Percentiles rank a stretch among this genome's conserved stretches.
Evolutionary conservation across 495 filamentous ascomycete species (phyloP).

Genomic region (Bacidia rubella): DNA sequence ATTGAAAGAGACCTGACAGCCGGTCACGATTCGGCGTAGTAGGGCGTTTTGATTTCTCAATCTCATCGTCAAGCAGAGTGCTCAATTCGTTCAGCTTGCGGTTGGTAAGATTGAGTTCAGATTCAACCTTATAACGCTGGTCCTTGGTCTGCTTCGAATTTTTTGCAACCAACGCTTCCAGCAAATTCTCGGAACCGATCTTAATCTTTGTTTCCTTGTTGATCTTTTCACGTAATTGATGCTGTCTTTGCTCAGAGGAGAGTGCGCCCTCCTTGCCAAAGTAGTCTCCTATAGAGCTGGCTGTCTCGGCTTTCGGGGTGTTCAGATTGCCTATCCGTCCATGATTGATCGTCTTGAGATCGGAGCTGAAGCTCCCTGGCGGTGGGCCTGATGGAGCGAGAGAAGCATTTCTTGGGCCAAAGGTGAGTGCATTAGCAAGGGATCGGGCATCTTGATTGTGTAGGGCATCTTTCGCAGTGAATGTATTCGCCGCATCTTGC

Average conservation of each 20-base stretch:
- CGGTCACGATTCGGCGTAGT: constrained; percentile 55
- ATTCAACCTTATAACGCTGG: constrained; percentile 74
- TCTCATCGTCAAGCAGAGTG: constrained; percentile 64
- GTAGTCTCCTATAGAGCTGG: constrained; percentile 40
- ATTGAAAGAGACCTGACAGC: constrained; percentile 54
- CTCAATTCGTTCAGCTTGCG: constrained; percentile 73
- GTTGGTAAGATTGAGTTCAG: constrained; percentile 84
- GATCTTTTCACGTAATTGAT: constrained; percentile 62
- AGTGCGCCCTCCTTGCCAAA: constrained; percentile 42
- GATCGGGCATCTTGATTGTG: constrained; percentile 36
- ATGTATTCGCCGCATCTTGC: constrained; percentile 27
- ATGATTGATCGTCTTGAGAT: constrained; percentile 61
- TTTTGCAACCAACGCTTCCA: constrained; percentile 88
- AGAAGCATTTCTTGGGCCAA: constrained; percentile 48
- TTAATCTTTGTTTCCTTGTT: constrained; percentile 96
- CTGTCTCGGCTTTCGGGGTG: constrained; percentile 54
- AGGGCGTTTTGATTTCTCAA: constrained; percentile 46
- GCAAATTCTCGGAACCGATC: constrained; percentile 89
- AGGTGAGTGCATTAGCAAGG: constrained; percentile 45
- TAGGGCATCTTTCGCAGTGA: constrained; percentile 34
- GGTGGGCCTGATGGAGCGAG: constrained; percentile 50
- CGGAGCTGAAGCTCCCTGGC: constrained; percentile 87
- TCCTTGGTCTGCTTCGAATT: constrained; percentile 92
- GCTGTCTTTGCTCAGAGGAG: constrained; percentile 60
- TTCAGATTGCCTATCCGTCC: constrained; percentile 55